Conservation (phyloP, 2,329 filamentous ascomycete genomes). For the Claviceps sp. region DNA sequence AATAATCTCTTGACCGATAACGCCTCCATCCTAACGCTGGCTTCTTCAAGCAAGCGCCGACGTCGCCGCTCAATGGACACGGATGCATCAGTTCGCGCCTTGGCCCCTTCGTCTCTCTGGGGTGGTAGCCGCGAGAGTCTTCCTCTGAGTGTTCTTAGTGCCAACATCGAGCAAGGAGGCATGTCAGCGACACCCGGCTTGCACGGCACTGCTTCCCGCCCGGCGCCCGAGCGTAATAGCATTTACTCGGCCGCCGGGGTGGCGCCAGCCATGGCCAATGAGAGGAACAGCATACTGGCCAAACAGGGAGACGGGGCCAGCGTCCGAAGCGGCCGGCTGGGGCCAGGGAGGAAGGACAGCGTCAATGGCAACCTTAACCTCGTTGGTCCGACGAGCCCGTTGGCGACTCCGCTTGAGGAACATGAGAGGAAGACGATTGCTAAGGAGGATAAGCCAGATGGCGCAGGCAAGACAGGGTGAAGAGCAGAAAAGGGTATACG, state of each 20-base stretch:
- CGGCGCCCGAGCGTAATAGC: constrained; percentile 53
- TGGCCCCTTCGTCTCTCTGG: constrained; percentile 73
- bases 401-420: constrained; percentile 43
- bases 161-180: constrained; percentile 44
- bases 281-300: constrained; percentile 72
- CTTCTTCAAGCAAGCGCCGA: constrained; percentile 66
- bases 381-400: constrained; percentile 44
- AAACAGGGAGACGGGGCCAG: constrained; percentile 60
- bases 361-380: constrained; percentile 70
- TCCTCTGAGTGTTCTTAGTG: constrained; percentile 64
- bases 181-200: constrained; percentile 35
- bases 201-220: constrained; percentile 33
- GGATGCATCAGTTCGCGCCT: constrained; percentile 69
- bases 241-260: constrained; percentile 68
- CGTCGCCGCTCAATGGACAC: constrained; percentile 72
- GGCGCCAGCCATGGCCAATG: constrained; percentile 52
- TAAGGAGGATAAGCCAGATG: constrained; percentile 17
- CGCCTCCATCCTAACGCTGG: constrained; percentile 72
- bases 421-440: constrained; percentile 20
- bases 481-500: not conserved
- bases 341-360: constrained; percentile 72
- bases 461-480: constrained; percentile 9
- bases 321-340: constrained; percentile 61
- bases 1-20: constrained; percentile 76
- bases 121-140: constrained; percentile 70